Conservation (phyloP, 106 monocot species). For the Platanthera zijinensis region DNA sequence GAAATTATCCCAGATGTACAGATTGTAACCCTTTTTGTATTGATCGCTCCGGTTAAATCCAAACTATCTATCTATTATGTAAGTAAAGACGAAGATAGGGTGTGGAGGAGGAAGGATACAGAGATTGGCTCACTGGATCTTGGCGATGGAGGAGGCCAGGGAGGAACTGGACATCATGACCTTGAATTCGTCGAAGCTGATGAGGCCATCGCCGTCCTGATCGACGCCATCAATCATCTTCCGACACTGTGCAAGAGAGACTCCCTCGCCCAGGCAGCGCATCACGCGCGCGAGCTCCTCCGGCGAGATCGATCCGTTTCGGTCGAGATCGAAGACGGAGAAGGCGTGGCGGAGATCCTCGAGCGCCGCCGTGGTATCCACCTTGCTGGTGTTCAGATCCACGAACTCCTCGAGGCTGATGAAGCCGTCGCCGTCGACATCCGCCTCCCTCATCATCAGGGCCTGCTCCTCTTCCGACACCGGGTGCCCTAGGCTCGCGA, state of each 20-base stretch:
- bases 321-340: conserved; percentile 43
- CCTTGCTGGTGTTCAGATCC: conserved; percentile 25
- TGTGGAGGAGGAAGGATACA: background rate
- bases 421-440: conserved; percentile 49
- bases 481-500: conserved; percentile 17
- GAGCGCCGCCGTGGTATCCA: conserved; percentile 15
- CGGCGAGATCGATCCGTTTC: conserved; percentile 51
- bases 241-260: conserved; percentile 34
- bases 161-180: conserved; percentile 33
- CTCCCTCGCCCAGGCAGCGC: conserved; percentile 34
- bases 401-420: conserved; percentile 41
- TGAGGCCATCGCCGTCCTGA: conserved; percentile 46
- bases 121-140: conserved; percentile 4
- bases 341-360: conserved; percentile 51
- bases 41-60: background rate
- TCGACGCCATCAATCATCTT: conserved; percentile 62
- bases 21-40: background rate
- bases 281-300: conserved; percentile 50
- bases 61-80: background rate
- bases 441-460: conserved; percentile 46
- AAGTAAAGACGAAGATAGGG: background rate
- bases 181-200: conserved; percentile 59
- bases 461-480: conserved; percentile 26
- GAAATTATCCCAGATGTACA: background rate
- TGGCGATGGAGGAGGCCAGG: background rate